Conservation (phyloP, 2,329 filamentous ascomycete genomes). For the Colletotrichum endophyticum region DNA sequence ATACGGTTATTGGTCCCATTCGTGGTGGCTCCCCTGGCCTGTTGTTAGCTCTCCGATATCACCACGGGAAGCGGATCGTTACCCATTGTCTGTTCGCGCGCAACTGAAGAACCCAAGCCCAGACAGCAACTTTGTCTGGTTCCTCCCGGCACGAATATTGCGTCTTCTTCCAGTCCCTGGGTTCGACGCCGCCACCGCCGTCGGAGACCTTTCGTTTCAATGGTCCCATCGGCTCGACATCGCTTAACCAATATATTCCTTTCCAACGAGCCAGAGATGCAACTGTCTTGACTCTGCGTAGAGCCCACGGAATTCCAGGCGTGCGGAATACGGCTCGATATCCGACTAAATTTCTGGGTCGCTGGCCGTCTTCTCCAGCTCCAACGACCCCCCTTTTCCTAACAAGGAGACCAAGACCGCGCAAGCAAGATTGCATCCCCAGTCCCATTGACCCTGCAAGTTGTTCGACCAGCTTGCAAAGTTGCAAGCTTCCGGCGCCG, state of each 20-base stretch:
- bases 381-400: constrained; percentile 4
- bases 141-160: background rate
- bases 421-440: constrained; percentile 10
- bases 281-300: background rate
- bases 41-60: background rate
- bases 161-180: background rate
- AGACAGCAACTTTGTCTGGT: background rate
- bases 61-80: constrained; percentile 8
- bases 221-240: background rate
- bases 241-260: background rate
- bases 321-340: constrained; percentile 11
- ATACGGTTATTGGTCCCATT: constrained; percentile 7
- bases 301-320: background rate
- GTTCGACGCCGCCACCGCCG: background rate
- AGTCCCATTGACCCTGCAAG: background rate
- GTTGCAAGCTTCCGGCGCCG: constrained; percentile 13
- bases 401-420: constrained; percentile 14
- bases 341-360: constrained; percentile 6
- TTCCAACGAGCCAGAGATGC: background rate
- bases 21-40: background rate
- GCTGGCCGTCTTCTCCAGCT: background rate
- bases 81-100: constrained; percentile 18
- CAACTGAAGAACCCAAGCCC: background rate
- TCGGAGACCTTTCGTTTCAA: background rate
- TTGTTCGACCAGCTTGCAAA: background rate